Evolutionary conservation across 768 basidiomycete genomes (phyloP), one percentile per base, ranked within the genome.

Genomic region (Boletus rubroflammeus): DNA sequence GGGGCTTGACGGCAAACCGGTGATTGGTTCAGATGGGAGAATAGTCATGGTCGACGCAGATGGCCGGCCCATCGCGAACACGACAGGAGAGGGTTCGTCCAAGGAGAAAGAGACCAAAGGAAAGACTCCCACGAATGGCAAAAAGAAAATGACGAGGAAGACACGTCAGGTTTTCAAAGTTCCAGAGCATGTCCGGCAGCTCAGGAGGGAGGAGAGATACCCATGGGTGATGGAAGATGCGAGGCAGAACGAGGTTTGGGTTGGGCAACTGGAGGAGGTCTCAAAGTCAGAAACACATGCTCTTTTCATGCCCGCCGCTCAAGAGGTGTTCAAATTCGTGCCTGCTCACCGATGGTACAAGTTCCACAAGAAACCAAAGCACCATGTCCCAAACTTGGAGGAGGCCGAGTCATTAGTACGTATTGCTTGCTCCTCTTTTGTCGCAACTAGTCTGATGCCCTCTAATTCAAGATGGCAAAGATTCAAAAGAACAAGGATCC

Each of bases 171-270:
- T 94, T 19, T 93, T 86, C 73, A 80, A 84, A 56, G 86, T 93
- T 2, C 83, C 88, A 0, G 90, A 93, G 51, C 85, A 85, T 36
- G 77, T 82, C 47, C 76, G 91, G 60, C 86, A 90, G 72, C 75
- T 94, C 62, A 77, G 88, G 68, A 81, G 80, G 64, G 93, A 95
- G 73, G 93, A 95, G 72, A 76, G 89, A 58, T 90, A 89, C 70
- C 93, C 93, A 3, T 95, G 93, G 93, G 87, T 95, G 36, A 82
- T 94, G 75, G 93, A 95, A 74, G 91, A 93, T 67, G 81, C 78
- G 35, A 77, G 78, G 19, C 78, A 82, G 47, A 74, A 77, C 53
- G 90, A 94, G 72, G 68, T 82, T 14, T 95, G 93, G 93, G 77
- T 83, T 36, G 93, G 87, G 7, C 81, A 86, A 68, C 77, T 94